Base-by-base conservation (phyloP, 169 alveolate species). In the Hepatocystis sp. region DNA sequence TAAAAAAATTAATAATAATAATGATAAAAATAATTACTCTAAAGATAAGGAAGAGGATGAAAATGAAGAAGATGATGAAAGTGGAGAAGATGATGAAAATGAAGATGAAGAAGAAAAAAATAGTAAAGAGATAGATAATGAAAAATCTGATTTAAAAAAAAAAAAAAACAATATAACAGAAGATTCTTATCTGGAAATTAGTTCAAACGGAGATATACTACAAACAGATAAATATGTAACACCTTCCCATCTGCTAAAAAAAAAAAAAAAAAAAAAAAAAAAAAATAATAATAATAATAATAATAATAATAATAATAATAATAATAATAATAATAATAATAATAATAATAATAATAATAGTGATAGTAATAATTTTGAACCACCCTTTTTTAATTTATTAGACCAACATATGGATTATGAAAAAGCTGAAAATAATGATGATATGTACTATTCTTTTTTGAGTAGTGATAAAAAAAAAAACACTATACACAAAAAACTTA, bases 401-500 rank as follows among this genome's bases (percentile, higher is more conserved):
- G n/a, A n/a, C n/a, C n/a, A n/a, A n/a, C n/a, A n/a, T n/a, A n/a
- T n/a, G n/a, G n/a, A n/a, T n/a, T n/a, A n/a, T n/a, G n/a, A n/a
- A n/a, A n/a, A n/a, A n/a, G n/a, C n/a, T n/a, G n/a, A n/a, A n/a
- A n/a, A n/a, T n/a, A n/a, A n/a, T n/a, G n/a, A n/a, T n/a, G n/a
- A n/a, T n/a, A n/a, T n/a, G n/a, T n/a, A n/a, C n/a, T n/a, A n/a
- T n/a, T n/a, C 47, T 36, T 36, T 36, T 36, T 36, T 36, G 47
- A n/a, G n/a, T n/a, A 36, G 10, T 7, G 10, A 5, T 36, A 10
- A 36, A 5, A 15, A 44, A 21, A 51, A 81, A 60, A 63, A 81
- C 2, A 52, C 30, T 10, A 13, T 81, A 19, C 34, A 81, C 32
- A 81, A 51, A 19, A 49, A 67, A 23, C 36, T 81, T 11, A 81